These are phyloP conservation scores for Populus hybrid DNA, from an alignment of 441 rosid species.

Conservation along the genomic window DNA sequence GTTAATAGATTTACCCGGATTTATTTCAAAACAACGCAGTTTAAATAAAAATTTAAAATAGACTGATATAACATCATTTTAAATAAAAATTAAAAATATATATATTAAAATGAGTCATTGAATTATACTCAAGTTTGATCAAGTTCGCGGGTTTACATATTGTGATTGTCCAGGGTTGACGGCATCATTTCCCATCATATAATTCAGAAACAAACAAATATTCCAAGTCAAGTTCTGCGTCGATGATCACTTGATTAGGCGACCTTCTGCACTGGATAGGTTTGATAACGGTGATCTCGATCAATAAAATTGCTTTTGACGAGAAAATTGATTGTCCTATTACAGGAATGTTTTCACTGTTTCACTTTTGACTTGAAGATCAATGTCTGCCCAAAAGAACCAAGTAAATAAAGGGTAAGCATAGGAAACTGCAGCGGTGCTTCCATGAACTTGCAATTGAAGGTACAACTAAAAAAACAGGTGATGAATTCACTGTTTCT, in stretches of 20 bases:
- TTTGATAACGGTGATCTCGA: too few relatives aligned
- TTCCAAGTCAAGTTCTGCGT: neutral
- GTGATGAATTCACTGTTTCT: too few relatives aligned
- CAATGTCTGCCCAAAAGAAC: neutral
- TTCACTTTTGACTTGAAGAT: constrained; percentile 7
- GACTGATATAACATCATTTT: too few relatives aligned
- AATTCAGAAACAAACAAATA: neutral
- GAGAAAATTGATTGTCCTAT: neutral
- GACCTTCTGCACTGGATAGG: too few relatives aligned
- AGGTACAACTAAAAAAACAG: neutral
- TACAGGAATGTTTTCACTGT: constrained; percentile 10
- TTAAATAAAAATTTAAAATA: too few relatives aligned
- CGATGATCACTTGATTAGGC: neutral
- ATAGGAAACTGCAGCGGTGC: neutral
- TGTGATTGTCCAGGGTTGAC: neutral
- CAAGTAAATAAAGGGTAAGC: constrained; percentile 1
- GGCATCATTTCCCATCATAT: neutral
- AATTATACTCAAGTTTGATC: neutral
- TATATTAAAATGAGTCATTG: neutral
- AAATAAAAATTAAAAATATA: too few relatives aligned
- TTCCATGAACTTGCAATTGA: neutral
- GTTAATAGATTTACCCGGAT: too few relatives aligned
- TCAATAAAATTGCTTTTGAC: neutral
- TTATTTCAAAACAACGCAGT: too few relatives aligned
- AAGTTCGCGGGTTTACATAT: neutral